Base-by-base conservation (phyloP, 331 rosid genomes). In the Spiraea crenata region DNA sequence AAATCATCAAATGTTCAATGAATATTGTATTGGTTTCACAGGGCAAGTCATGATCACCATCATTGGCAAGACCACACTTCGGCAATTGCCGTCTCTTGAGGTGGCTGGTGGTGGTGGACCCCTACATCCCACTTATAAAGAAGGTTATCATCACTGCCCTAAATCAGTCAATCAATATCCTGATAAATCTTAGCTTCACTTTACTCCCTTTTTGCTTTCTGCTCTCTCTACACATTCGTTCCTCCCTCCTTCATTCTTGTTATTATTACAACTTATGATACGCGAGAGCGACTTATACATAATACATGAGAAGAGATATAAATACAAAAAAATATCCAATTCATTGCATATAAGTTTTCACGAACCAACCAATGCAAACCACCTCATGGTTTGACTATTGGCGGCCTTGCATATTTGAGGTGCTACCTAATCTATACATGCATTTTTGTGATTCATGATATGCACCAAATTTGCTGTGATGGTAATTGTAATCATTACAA, bases 111-210 rank as follows among this genome's bases (percentile, higher is more conserved):
- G 60, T 64, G 76, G 77, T 69, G 74, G 79, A 44, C 59, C 79
- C 74, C 74, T 77, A 69, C 74, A 74, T 81, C 57, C 80, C 85
- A 81, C 85, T 81, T 42, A 80, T 49, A 37, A 35, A 35, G 69
- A 51, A 63, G 62, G 66, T 60, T 55, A 81, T 64, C 72, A 72
- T 72, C 72, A 78, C 70, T 59, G 60, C 72, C 74, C 58, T 70
- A 75, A 81, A 63, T 35, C 74, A 2, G 67, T 70, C 35, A 60
- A 34, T 34, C 65, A 57, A 52, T n/a, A 25, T 14, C 78, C 57
- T 64, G 63, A 81, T 44, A 71, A 44, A 73, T 44, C 34, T 71
- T 74, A 77, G 66, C 78, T 57, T 69, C 82, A 45, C 82, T 57
- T 78, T 58, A 48, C 31, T 45, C 55, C 50, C 38, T 67, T 78